Base-by-base conservation (phyloP, 768 basidiomycete genomes). In the Tylopilus balloui region DNA sequence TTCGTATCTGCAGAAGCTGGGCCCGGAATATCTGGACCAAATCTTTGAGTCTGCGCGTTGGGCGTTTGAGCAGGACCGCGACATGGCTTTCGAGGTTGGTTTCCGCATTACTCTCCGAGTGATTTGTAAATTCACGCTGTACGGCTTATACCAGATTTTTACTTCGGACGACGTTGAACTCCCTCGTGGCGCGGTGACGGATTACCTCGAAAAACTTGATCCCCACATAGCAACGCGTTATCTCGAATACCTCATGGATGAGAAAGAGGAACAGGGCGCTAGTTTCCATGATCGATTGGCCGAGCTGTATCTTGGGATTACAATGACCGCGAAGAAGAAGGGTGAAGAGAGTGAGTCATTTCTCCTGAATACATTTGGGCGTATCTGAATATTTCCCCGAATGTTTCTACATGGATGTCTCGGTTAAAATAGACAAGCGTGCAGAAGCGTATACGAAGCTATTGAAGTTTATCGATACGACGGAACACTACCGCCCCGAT, bases 121-220 rank as follows among this genome's bases (percentile, higher is more conserved):
- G 15, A 34, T 17, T 15, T 10, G 23, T 27, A 15, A 17, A 21
- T 4, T 36, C 12, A 41, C 25, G 17, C 1, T 14, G 2, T 11
- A 3, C 43, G 15, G 36, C 25, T 40, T 17, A 6, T 20, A 11
- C 2, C 56, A 96, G 92, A 91, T 99, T 35, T 99, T 98, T 62
- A 92, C 86, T 3, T 92, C 94, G 0, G 95, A 97, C 60, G 93
- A 97, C 50, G 88, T 88, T 7, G 92, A 95, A 50, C 77, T 98
- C 15, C 93, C 96, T 19, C 79, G 84, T 3, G 73, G 78, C 27
- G 75, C 74, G 0, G 91, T 96, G 4, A 82, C 85, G 11, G 77
- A 84, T 50, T 92, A 84, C 64, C 77, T 99, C 20, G 86, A 92
- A 53, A 72, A 71, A 24, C 74, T 93, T 28, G 79, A 86, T 54